Conservation (phyloP, 768 basidiomycete genomes). For the Leccinum boreale region DNA sequence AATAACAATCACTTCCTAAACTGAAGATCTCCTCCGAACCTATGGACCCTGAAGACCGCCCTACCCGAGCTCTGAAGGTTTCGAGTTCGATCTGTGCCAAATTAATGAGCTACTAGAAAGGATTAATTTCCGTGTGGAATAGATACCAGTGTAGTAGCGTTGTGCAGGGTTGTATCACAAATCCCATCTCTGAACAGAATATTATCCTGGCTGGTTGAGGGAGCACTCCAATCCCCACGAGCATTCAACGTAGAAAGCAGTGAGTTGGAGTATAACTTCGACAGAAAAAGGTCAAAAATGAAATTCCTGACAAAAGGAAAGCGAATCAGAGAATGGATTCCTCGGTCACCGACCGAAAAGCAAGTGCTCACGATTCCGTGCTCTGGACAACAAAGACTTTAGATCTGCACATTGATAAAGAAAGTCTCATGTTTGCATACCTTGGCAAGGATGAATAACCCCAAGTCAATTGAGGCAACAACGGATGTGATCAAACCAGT, state of each 20-base stretch:
- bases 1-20: background rate
- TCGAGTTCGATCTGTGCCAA: background rate
- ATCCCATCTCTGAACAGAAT: conserved; percentile 4
- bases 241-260: conserved; percentile 22
- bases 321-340: background rate
- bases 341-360: background rate
- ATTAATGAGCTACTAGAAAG: background rate
- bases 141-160: conserved; percentile 7
- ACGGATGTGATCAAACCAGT: conserved; percentile 24
- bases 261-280: conserved; percentile 26
- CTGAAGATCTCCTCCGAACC: background rate
- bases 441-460: conserved; percentile 20
- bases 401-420: background rate
- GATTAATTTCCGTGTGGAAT: background rate
- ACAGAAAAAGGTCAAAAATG: conserved; percentile 23
- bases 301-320: conserved; percentile 7
- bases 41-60: background rate
- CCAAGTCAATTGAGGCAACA: conserved; percentile 19
- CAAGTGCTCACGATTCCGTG: conserved; percentile 3
- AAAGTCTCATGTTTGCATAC: conserved; percentile 1
- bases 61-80: background rate
- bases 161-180: background rate
- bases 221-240: conserved; percentile 21
- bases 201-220: background rate
- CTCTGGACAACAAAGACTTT: background rate